These are phyloP conservation scores for Nicotiana knightiana DNA, from an alignment of 257 asterid genomes.

Conservation along the genomic window DNA sequence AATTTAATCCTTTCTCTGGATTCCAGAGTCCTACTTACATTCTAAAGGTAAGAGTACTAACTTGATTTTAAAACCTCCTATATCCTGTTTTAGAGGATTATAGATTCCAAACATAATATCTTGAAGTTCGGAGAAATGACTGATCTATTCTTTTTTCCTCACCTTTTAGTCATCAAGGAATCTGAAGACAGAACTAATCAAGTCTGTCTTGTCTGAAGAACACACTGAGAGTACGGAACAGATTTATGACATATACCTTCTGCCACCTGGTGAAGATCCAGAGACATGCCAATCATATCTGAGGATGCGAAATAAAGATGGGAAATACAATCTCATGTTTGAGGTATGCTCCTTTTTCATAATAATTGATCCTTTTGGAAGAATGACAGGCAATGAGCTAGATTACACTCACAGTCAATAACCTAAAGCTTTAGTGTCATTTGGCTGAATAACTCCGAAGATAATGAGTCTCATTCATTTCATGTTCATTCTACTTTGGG, in stretches of 20 bases:
- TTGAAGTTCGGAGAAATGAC: neutral
- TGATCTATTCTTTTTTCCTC: neutral
- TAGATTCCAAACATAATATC: neutral
- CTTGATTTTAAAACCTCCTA: neutral
- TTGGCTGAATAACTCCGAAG: neutral
- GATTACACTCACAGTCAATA: neutral
- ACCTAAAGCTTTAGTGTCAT: neutral
- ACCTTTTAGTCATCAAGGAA: constrained; percentile 55
- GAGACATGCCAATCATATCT: constrained; percentile 95
- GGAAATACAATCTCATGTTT: constrained; percentile 98
- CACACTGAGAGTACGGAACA: constrained; percentile 61
- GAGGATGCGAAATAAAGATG: constrained; percentile 97
- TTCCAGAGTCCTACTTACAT: constrained; percentile 89
- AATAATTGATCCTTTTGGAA: neutral
- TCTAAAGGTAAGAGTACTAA: constrained; percentile 51
- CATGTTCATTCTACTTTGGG: neutral
- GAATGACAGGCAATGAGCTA: neutral
- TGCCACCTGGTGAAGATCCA: constrained; percentile 99
- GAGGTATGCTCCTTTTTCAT: constrained; percentile 51
- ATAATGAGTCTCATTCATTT: neutral
- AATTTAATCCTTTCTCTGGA: constrained; percentile 93
- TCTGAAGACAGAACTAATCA: constrained; percentile 54
- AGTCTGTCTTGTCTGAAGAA: constrained; percentile 59
- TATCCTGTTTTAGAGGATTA: neutral
- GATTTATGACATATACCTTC: constrained; percentile 88